These are phyloP conservation scores for Cynara cardunculus DNA, from an alignment of 129 eudicot genomes.

Conservation along the genomic window DNA sequence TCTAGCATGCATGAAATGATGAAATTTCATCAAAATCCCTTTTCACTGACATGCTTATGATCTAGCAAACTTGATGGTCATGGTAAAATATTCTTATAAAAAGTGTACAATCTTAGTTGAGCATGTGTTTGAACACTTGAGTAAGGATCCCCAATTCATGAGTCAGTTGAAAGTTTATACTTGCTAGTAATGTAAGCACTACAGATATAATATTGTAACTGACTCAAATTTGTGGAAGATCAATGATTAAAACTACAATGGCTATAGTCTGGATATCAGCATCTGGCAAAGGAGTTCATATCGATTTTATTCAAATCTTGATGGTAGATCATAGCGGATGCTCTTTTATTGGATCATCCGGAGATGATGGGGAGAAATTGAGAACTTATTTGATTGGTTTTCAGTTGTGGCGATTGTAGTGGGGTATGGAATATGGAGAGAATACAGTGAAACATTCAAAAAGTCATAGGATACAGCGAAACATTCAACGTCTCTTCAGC, in stretches of 20 bases:
- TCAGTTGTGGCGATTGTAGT: too few species aligned
- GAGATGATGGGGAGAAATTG: background rate
- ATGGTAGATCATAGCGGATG: background rate
- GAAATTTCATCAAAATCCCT: background rate
- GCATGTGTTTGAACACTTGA: background rate
- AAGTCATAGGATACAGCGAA: too few species aligned
- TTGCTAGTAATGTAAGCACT: background rate
- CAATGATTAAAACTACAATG: background rate
- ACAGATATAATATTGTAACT: background rate
- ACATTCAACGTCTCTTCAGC: background rate
- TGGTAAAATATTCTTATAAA: too few species aligned
- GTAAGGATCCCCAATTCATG: background rate
- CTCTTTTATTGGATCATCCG: slow-evolving; percentile 9
- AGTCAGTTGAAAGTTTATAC: background rate
- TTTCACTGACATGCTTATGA: background rate
- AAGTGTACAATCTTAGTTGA: background rate
- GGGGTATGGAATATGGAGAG: too few species aligned
- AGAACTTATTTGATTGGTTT: background rate
- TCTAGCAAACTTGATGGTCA: background rate
- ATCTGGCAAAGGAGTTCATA: background rate
- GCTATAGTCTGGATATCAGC: background rate
- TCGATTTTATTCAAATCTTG: background rate
- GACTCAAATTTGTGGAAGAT: background rate
- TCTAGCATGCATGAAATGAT: slow-evolving; percentile 3
- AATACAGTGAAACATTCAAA: too few species aligned